These are phyloP conservation scores for Aquilaria sinensis DNA, from an alignment of 345 rosid genomes.

Conservation along the genomic window DNA sequence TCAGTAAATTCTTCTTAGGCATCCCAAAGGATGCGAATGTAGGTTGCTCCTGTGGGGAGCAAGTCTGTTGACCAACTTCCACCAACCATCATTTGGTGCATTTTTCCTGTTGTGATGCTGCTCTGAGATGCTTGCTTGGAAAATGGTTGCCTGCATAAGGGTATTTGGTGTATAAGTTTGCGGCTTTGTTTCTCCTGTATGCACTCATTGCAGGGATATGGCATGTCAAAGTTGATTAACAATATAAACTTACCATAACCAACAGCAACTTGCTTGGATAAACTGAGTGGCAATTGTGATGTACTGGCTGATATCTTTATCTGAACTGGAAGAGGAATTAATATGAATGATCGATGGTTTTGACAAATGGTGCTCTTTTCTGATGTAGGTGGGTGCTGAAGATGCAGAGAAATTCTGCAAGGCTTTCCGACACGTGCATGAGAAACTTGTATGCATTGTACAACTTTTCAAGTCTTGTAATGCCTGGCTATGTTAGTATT, in stretches of 20 bases:
- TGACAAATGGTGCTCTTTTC: not conserved
- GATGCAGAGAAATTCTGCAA: constrained; percentile 77
- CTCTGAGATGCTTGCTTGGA: no score
- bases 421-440: constrained; percentile 70
- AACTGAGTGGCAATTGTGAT: not conserved
- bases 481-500: not conserved
- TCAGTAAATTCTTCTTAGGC: no score
- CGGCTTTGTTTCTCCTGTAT: no score
- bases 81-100: no score
- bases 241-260: not conserved
- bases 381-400: constrained; percentile 48
- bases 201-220: not conserved
- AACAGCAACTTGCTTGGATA: not conserved
- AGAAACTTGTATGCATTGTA: constrained; percentile 51
- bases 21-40: no score
- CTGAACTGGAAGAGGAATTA: no score
- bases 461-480: not conserved
- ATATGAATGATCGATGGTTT: no score
- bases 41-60: no score
- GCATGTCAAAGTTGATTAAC: not conserved
- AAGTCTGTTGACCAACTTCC: no score
- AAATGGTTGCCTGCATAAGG: no score
- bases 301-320: not conserved
- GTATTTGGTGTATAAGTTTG: no score
- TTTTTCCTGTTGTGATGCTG: no score